These are phyloP conservation scores for Aurantiochytrium sp. DNA, from an alignment of 108 stramenopile species.

Conservation along the genomic window DNA sequence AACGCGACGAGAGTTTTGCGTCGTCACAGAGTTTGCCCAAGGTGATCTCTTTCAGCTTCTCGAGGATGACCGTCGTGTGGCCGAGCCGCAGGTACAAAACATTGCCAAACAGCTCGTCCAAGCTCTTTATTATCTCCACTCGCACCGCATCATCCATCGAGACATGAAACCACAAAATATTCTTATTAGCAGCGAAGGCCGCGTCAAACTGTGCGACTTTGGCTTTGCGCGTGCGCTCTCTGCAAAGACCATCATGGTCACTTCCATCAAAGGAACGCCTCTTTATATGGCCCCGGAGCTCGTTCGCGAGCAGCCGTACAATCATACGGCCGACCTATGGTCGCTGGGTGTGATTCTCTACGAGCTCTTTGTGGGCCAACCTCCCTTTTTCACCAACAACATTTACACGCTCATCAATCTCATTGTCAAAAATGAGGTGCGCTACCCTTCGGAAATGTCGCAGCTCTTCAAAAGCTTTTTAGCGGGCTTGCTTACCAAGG, in stretches of 20 bases:
- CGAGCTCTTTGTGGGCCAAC: slow-evolving; percentile 57
- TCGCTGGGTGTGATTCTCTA: slow-evolving; percentile 57
- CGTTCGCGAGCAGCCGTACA: slow-evolving; percentile 60
- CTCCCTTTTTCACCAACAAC: slow-evolving; percentile 61
- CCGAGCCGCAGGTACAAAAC: slow-evolving; percentile 47
- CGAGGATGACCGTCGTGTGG: slow-evolving; percentile 52
- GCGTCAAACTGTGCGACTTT: slow-evolving; percentile 61
- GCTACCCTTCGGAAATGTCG: slow-evolving; percentile 40
- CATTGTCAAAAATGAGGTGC: slow-evolving; percentile 55
- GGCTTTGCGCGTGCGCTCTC: slow-evolving; percentile 60
- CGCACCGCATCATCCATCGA: slow-evolving; percentile 57
- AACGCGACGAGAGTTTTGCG: slow-evolving; percentile 53
- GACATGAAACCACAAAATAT: slow-evolving; percentile 58
- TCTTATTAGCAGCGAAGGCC: slow-evolving; percentile 34
- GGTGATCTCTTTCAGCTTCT: slow-evolving; percentile 61
- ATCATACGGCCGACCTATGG: slow-evolving; percentile 60
- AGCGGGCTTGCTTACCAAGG: slow-evolving; percentile 51
- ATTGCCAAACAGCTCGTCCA: slow-evolving; percentile 58
- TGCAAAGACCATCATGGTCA: slow-evolving; percentile 53
- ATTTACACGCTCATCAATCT: slow-evolving; percentile 61
- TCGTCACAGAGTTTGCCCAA: slow-evolving; percentile 59
- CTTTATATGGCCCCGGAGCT: slow-evolving; percentile 66
- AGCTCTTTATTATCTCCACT: slow-evolving; percentile 58
- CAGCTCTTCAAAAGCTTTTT: slow-evolving; percentile 40
- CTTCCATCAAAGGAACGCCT: slow-evolving; percentile 64